Evolutionary conservation across 2,329 filamentous ascomycete species (phyloP).

Genomic region (Colletotrichum theobromicola): DNA sequence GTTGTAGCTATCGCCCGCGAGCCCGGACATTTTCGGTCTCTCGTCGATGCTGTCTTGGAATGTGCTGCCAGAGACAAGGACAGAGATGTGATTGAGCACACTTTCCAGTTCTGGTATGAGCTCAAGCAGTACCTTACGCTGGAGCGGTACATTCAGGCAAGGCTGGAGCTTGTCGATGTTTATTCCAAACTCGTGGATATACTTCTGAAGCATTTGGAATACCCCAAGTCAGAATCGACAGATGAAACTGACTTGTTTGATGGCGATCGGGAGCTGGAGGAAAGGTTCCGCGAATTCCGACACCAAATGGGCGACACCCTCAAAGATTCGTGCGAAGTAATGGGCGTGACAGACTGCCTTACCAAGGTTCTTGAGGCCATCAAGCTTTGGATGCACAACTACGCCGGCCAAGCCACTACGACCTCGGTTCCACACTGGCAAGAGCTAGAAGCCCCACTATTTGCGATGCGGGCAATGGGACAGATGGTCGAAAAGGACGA

Average conservation of each 20-base stretch:
- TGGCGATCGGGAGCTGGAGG: constrained; percentile 92
- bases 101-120: constrained; percentile 98
- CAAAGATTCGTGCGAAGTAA: constrained; percentile 96
- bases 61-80: constrained; percentile 88
- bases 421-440: constrained; percentile 92
- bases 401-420: constrained; percentile 76
- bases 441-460: constrained; percentile 91
- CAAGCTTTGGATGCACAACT: constrained; percentile 84
- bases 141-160: constrained; percentile 85
- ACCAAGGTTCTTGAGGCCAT: constrained; percentile 87
- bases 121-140: constrained; percentile 94
- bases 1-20: constrained; percentile 88
- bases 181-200: constrained; percentile 92
- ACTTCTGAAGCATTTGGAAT: constrained; percentile 89
- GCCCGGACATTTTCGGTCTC: constrained; percentile 77
- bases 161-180: constrained; percentile 77
- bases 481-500: constrained; percentile 94
- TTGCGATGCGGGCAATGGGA: constrained; percentile 94
- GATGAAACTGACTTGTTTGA: constrained; percentile 88
- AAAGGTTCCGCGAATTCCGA: constrained; percentile 95
- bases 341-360: constrained; percentile 90
- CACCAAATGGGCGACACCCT: constrained; percentile 98
- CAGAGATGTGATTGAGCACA: constrained; percentile 88
- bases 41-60: constrained; percentile 93
- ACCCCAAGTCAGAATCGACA: constrained; percentile 75